Evolutionary conservation across 2,329 filamentous ascomycete genomes (phyloP).

Genomic region (Epichloe aotearoae): DNA sequence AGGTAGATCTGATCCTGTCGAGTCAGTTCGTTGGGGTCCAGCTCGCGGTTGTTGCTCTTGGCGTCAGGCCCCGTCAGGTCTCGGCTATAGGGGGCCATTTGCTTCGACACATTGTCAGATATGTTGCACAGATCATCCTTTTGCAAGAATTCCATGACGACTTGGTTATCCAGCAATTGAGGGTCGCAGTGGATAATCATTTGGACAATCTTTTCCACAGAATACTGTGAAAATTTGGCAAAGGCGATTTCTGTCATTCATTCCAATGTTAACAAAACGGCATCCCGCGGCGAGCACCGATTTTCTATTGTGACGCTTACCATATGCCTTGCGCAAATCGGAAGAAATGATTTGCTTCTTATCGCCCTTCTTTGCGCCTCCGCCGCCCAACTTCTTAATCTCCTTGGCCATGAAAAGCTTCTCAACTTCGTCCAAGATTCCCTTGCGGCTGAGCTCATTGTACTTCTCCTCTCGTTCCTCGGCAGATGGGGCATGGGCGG

Average conservation of each 20-base stretch:
- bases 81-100: constrained; percentile 89
- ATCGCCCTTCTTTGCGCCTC: constrained; percentile 66
- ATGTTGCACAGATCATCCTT: constrained; percentile 88
- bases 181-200: constrained; percentile 94
- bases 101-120: constrained; percentile 77
- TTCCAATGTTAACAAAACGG: not conserved
- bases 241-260: constrained; percentile 59
- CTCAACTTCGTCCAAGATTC: constrained; percentile 94
- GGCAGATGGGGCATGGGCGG: constrained; percentile 68
- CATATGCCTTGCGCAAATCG: constrained; percentile 79
- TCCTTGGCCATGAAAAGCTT: constrained; percentile 97
- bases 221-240: constrained; percentile 77
- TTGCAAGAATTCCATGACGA: constrained; percentile 94
- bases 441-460: constrained; percentile 80
- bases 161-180: constrained; percentile 74
- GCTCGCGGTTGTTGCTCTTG: constrained; percentile 62
- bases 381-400: constrained; percentile 70
- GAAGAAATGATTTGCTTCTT: constrained; percentile 95
- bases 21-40: constrained; percentile 78
- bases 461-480: constrained; percentile 94
- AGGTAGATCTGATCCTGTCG: constrained; percentile 93
- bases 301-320: constrained; percentile 27
- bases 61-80: constrained; percentile 91
- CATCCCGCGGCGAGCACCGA: not conserved
- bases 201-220: constrained; percentile 73